Evolutionary conservation across 2,329 filamentous ascomycete species (phyloP), one percentile per base, ranked within the genome.

Genomic region (Claviceps capensis): DNA sequence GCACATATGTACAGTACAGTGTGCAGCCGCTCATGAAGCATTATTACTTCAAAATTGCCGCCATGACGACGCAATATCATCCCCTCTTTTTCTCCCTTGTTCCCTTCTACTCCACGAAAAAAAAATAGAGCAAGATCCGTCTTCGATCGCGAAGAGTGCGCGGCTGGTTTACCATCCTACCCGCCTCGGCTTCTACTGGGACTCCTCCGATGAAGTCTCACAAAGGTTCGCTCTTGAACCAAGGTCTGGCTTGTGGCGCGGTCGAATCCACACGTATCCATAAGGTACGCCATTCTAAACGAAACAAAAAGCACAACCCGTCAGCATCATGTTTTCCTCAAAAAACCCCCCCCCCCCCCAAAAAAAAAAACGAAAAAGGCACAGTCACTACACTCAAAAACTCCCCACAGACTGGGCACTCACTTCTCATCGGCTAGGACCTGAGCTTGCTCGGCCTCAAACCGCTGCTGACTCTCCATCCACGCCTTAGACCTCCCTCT

Each of bases 371-470:
- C 19, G 23, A 7, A 16, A 42, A 5, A 49, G 17, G 2, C 26
- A 30, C 26, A 30, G 17, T 11, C 26, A n/a, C 5, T 11, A 7
- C 1, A 44, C 16, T 5, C n/a, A 3, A 8, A 4, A 19, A 3
- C 5, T 2, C 6, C 4, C 26, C 17, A 14, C 2, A 22, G 6
- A 19, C 6, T 23, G 16, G 14, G 30, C 30, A 50, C 83, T 78
- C 70, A 95, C 89, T 86, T 91, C 59, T 88, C 86, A 60, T 85
- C 82, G 49, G 74, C 76, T 45, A 80, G 78, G 63, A 89, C 77
- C 63, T 77, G 75, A 62, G 77, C 75, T 69, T 83, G 84, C 63
- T 88, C 77, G 55, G 79, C 77, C 61, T 86, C 81, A 67, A 94
- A 91, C 56, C 81, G 77, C 58, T 84, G 75, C 65, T 88, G 82